Evolutionary conservation across 1,139 yeast genomes (phyloP).

Genomic region (Nadsonia commutata): DNA sequence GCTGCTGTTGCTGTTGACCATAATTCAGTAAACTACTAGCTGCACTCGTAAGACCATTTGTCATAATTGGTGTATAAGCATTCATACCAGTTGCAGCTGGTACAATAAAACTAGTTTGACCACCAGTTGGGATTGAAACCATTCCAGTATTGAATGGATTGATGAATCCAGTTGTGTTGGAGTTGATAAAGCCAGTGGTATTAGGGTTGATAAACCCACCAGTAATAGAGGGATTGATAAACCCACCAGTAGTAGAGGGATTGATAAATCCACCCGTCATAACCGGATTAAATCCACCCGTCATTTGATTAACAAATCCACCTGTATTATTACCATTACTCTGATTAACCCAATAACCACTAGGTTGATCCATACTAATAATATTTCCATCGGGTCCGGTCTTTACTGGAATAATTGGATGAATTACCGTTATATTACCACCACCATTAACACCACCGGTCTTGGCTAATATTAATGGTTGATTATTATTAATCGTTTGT

Average conservation of each 20-base stretch:
- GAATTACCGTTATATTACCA: not conserved
- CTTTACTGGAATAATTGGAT: not conserved
- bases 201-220: slow-evolving; percentile 21
- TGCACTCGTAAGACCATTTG: slow-evolving; percentile 3
- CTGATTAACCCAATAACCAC: not conserved
- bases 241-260: not conserved
- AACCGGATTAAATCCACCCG: not conserved
- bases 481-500: not conserved
- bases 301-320: not conserved
- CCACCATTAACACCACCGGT: no score
- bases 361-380: not conserved
- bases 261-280: not conserved
- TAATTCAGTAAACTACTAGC: slow-evolving; percentile 4
- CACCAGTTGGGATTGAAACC: slow-evolving; percentile 21
- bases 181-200: slow-evolving; percentile 12
- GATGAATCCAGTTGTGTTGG: not conserved
- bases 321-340: no score
- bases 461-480: not conserved
- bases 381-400: not conserved
- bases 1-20: slow-evolving; percentile 1
- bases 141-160: not conserved
- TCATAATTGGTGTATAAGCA: slow-evolving; percentile 1
- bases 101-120: slow-evolving; percentile 29
- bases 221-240: slow-evolving; percentile 10
- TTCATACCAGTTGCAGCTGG: slow-evolving; percentile 6